Evolutionary conservation across 129 eudicot genomes (phyloP), one percentile per base, ranked within the genome.

Genomic region (Flaveria ramosissima): DNA sequence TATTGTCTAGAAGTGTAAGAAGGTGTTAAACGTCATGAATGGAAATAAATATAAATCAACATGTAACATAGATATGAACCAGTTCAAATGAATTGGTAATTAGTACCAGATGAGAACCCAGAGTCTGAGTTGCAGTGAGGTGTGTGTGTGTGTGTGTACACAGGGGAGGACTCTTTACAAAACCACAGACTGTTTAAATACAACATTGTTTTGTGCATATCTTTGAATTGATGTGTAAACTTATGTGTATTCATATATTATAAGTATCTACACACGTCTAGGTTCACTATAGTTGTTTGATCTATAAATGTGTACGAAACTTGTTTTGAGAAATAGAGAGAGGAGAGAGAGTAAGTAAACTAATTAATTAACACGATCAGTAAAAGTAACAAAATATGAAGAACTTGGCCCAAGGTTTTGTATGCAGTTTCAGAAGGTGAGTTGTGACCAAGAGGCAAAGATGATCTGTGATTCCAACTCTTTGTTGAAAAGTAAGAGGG

Each of bases 381-480:
- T 36, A 36, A 6, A 36, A 36, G 41, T 36, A 36, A 36, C 41
- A 36, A 36, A 36, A 36, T 36, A 36, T 36, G 7, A 36, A 36
- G 41, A 36, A 36, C 41, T 36, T 36, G 41, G 41, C 41, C 41
- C 3, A 39, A 73, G 36, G 6, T 27, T 46, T 8, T 61, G 57
- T 46, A 74, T 11, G 51, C 77, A 19, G 19, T 30, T 41, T 11
- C 26, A 36, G 32, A 73, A 42, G 41, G 14, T 15, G 52, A 41
- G 51, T 8, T 59, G 69, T 55, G 61, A 21, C 60, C 24, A 17
- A 53, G 77, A 27, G 23, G 77, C 20, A 19, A 72, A 53, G 19
- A 56, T 73, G 13, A 50, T 56, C 15, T 73, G 78, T 23, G 23
- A 42, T 57, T 56, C 56, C 26, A 20, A 20, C 26, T 21, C 23